A percentile compares a stretch with the other conserved stretches of the same genome.
Conservation (phyloP, 2,329 filamentous ascomycete species). For the Microcyclosporella mali region DNA sequence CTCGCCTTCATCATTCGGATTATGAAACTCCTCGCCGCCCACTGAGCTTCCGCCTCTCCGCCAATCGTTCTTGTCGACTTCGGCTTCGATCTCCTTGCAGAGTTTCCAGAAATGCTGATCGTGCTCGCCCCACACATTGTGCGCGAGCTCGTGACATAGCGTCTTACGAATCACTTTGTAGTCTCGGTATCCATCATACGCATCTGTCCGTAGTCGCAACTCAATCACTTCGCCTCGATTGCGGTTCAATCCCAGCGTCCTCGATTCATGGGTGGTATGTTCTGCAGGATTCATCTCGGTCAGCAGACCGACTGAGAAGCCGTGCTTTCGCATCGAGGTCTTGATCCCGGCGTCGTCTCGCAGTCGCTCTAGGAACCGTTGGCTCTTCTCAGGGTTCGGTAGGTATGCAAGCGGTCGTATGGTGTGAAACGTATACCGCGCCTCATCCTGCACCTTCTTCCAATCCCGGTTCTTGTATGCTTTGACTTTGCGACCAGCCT, state of each 20-base stretch:
- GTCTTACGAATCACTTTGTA: conserved; percentile 89
- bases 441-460: conserved; percentile 51
- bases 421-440: conserved; percentile 72
- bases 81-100: conserved; percentile 77
- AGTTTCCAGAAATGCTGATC: conserved; percentile 86
- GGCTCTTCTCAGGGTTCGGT: conserved; percentile 65
- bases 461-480: conserved; percentile 35
- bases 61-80: conserved; percentile 78
- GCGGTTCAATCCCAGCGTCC: conserved; percentile 78
- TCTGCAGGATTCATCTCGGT: conserved; percentile 92
- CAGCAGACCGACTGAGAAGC: conserved; percentile 75
- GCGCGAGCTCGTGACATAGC: conserved; percentile 88
- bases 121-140: conserved; percentile 82
- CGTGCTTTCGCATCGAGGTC: conserved; percentile 73
- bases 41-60: conserved; percentile 61
- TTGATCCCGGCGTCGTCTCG: conserved; percentile 80
- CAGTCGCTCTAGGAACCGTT: conserved; percentile 67
- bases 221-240: conserved; percentile 88
- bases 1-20: conserved; percentile 36
- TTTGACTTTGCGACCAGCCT: conserved; percentile 34
- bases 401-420: conserved; percentile 72
- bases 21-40: conserved; percentile 54
- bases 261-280: conserved; percentile 75
- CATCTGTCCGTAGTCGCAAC: conserved; percentile 82
- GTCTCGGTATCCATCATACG: conserved; percentile 86